These are phyloP conservation scores for Aspergillus sclerotioniger DNA, from an alignment of 495 filamentous ascomycete species.

Conservation along the genomic window DNA sequence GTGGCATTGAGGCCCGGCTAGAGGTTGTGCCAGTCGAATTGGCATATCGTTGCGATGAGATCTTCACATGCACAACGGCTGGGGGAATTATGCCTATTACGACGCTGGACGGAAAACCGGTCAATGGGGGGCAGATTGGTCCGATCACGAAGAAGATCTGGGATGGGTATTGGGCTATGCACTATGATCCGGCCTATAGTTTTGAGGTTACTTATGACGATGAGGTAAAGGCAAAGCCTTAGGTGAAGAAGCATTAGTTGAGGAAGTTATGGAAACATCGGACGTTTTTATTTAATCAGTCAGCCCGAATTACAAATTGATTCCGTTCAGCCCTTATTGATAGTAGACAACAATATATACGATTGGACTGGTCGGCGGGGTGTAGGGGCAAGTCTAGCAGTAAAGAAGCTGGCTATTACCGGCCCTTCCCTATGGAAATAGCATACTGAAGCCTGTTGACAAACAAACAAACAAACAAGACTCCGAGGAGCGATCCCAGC, in stretches of 20 bases:
- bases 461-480: too few species aligned
- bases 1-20: conserved; percentile 23
- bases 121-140: conserved; percentile 34
- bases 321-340: too few species aligned
- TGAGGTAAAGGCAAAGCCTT: not conserved
- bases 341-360: too few species aligned
- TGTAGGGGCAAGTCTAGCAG: too few species aligned
- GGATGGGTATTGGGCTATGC: conserved; percentile 41
- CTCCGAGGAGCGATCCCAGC: too few species aligned
- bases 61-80: conserved; percentile 41
- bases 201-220: conserved; percentile 18
- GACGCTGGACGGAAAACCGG: conserved; percentile 30
- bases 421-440: too few species aligned
- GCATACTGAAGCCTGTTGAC: too few species aligned
- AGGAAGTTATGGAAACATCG: not conserved
- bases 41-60: conserved; percentile 33
- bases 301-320: too few species aligned
- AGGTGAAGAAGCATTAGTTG: not conserved
- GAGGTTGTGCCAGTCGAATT: conserved; percentile 30
- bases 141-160: conserved; percentile 39
- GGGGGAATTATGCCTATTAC: conserved; percentile 43
- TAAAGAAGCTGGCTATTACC: too few species aligned
- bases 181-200: conserved; percentile 33
- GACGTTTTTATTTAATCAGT: too few species aligned
- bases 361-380: too few species aligned